Conservation (phyloP, 1,139 yeast species). For the Geotrichum siamense region DNA sequence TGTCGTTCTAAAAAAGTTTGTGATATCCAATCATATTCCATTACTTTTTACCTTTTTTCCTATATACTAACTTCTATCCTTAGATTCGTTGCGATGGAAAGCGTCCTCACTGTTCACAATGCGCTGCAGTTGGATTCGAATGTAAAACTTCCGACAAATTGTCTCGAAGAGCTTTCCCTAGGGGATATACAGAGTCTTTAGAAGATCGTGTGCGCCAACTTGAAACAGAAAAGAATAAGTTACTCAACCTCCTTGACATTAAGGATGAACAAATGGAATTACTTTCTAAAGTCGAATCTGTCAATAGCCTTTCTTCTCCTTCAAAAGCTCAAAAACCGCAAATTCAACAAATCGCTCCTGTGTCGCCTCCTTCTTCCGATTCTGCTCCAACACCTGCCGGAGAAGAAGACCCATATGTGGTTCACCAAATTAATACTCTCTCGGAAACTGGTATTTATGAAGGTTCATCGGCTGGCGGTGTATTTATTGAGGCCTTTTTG, state of each 20-base stretch:
- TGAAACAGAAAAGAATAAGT: conserved; percentile 49
- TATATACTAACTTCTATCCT: neutral
- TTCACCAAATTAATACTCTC: conserved; percentile 28
- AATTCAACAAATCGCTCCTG: neutral
- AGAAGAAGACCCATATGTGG: conserved; percentile 27
- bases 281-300: conserved; percentile 29
- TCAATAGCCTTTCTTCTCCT: conserved; percentile 5
- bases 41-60: neutral
- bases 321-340: conserved; percentile 1
- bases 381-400: conserved; percentile 17
- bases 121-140: conserved; percentile 60
- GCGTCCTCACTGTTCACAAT: conserved; percentile 54
- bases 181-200: conserved; percentile 68
- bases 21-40: neutral
- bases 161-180: conserved; percentile 62
- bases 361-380: conserved; percentile 1
- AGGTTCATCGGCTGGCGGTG: conserved; percentile 34
- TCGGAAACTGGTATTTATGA: conserved; percentile 29
- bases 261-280: conserved; percentile 53
- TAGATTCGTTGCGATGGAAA: conserved; percentile 60
- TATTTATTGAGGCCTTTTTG: conserved; percentile 27
- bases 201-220: conserved; percentile 55
- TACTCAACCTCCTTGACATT: conserved; percentile 48
- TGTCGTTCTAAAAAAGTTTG: conserved; percentile 64
- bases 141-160: conserved; percentile 68